Base-by-base conservation (phyloP, 345 rosid genomes). In the Abelmoschus esculentus region DNA sequence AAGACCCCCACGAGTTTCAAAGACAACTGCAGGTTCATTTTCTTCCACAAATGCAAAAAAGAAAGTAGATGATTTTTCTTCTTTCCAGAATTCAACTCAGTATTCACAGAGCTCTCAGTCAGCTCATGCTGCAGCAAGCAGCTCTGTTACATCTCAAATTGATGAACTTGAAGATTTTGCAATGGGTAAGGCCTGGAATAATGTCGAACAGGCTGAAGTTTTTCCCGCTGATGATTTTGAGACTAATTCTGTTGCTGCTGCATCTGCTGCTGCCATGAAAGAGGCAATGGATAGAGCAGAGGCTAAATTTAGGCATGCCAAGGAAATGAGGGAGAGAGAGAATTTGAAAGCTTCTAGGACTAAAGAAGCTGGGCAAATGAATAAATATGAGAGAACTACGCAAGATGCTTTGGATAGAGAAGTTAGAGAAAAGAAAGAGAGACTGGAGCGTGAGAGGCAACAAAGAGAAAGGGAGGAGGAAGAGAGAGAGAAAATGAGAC, bases 271-370 rank as follows among this genome's bases (percentile, higher is more conserved):
- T 61, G 98, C 96, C 55, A 91, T 92, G 93, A 91, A 91, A 81
- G 93, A 88, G 70, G 99, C 98, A 61, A 90, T 95, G 99, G 97
- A 92, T 72, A 95, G 85, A 86, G 99, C 98, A 57, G 93, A 91
- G 83, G 96, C 93, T 6, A 95, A 91, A 86, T 86, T 95, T 79
- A 89, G 82, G 80, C 97, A 86, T 72, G 91, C 88, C 34, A 87
- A 79, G 78, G 90, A 86, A 76, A 85, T 86, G 89, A 87, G 96
- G 76, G 99, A 86, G 82, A 90, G 85, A 72, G 98, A 87, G 60
- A 78, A 86, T 78, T 70, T 83, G 19, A 91, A 82, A 84, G 77
- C 89, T 80, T 78, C 82, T 58, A 86, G 93, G 81, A 83, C 73
- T 74, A 88, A 74, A 81, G 99, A 91, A 75, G 65, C 81, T 13